These are phyloP conservation scores for Verticillium dahliae DNA, from an alignment of 2,329 filamentous ascomycete species.

Conservation along the genomic window DNA sequence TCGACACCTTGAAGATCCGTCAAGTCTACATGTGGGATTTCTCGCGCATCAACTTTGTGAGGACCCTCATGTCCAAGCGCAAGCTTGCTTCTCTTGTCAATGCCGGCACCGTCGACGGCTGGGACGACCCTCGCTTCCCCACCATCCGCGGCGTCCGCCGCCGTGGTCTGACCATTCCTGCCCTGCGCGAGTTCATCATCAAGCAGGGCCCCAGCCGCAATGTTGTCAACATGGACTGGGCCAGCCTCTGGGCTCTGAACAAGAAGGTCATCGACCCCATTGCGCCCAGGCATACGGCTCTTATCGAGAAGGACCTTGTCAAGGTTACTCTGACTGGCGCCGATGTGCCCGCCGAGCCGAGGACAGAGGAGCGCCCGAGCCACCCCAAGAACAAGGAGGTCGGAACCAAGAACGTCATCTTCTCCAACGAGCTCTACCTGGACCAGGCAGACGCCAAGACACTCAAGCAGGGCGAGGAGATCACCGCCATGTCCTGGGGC, in stretches of 20 bases:
- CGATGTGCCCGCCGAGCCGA: constrained; percentile 56
- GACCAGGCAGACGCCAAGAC: constrained; percentile 81
- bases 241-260: constrained; percentile 65
- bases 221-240: constrained; percentile 80
- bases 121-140: constrained; percentile 84
- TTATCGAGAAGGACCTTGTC: constrained; percentile 65
- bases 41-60: constrained; percentile 76
- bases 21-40: constrained; percentile 83
- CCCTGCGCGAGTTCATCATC: constrained; percentile 76
- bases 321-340: constrained; percentile 62
- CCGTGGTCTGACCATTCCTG: constrained; percentile 72
- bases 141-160: constrained; percentile 74
- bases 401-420: constrained; percentile 79
- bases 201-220: constrained; percentile 81
- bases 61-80: constrained; percentile 77
- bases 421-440: constrained; percentile 67
- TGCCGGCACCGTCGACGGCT: constrained; percentile 68
- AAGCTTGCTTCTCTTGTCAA: constrained; percentile 82
- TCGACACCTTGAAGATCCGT: constrained; percentile 65
- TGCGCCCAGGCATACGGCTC: constrained; percentile 66
- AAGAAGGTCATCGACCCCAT: constrained; percentile 78
- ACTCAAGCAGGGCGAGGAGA: constrained; percentile 81
- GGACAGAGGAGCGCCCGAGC: constrained; percentile 71
- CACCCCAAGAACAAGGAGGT: constrained; percentile 85
- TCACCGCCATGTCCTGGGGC: constrained; percentile 96